Conservation (phyloP, 192 early-diverging fungal genomes). For the Coemansia brasiliensis region DNA sequence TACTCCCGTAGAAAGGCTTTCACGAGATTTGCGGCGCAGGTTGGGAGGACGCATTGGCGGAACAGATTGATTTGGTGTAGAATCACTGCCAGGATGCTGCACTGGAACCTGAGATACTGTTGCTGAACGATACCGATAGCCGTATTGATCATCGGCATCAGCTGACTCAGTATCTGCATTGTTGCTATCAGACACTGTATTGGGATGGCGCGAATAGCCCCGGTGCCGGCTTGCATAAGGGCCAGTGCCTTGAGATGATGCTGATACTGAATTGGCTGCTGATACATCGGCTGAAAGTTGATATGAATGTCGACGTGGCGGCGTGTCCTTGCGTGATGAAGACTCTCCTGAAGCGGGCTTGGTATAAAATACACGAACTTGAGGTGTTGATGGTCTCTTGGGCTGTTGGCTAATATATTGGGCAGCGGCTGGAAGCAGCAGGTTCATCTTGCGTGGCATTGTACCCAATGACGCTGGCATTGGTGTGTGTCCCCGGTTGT, state of each 20-base stretch:
- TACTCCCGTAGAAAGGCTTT: background rate
- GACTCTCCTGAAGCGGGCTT: slow-evolving; percentile 20
- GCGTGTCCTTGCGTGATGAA: slow-evolving; percentile 12
- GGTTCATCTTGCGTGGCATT: slow-evolving; percentile 49
- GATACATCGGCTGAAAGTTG: slow-evolving; percentile 18
- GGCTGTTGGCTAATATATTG: slow-evolving; percentile 53
- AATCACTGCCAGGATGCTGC: background rate
- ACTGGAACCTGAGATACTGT: slow-evolving; percentile 35
- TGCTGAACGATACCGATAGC: slow-evolving; percentile 34
- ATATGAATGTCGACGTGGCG: slow-evolving; percentile 51
- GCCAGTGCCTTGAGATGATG: background rate
- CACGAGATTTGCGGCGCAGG: slow-evolving; percentile 4
- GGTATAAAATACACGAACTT: slow-evolving; percentile 44
- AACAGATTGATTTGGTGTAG: background rate
- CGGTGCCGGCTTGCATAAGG: background rate
- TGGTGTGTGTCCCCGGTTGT: slow-evolving; percentile 14
- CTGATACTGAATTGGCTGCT: slow-evolving; percentile 8
- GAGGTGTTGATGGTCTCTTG: slow-evolving; percentile 25
- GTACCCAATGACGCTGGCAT: slow-evolving; percentile 25
- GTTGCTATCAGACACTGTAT: slow-evolving; percentile 1
- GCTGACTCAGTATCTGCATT: background rate
- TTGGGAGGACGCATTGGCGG: background rate
- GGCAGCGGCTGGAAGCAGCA: slow-evolving; percentile 46
- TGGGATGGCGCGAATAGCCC: background rate
- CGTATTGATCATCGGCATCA: background rate